Base-by-base conservation (phyloP, 2,329 filamentous ascomycete species). In the Arthrobotrys pseudoclavata region DNA sequence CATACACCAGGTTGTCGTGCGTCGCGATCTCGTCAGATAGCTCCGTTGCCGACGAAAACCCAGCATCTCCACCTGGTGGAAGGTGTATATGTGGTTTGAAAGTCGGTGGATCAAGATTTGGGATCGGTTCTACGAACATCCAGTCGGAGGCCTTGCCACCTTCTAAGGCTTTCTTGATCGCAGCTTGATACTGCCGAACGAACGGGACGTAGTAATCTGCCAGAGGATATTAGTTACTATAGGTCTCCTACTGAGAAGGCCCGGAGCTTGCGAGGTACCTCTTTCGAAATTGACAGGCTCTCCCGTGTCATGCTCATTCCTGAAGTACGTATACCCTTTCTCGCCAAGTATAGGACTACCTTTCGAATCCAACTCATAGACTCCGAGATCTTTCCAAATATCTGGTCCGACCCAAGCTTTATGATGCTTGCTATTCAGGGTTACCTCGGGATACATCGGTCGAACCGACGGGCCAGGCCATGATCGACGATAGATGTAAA, bases 171-270 rank as follows among this genome's bases (percentile, higher is more conserved):
- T 82, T 80, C 0, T 83, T 81, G 63, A 85, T 79, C 5, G 79
- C 79, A 13, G 77, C 71, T n/a, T 80, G 79, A 52, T 80, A 85
- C 15, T 81, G 82, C 1, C 83, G 79, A 4, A 85, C 78, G 40
- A 85, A 85, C 0, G 84, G 84, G 4, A 82, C 84, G 69, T 85
- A 85, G 68, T 82, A 85, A 79, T 85, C 84, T 74, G 15, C 18
- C 29, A 45, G 45, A n/a, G 42, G 7, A 3, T 50, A 10, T 45
- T 13, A 63, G 55, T 20, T 12, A 31, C 3, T 13, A 40, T 6
- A 18, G 2, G 24, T 15, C 4, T 9, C 24, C n/a, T 4, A 26
- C 1, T 9, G 22, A 15, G 7, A 40, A 26, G 2, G 2, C 5
- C 40, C 12, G 20, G 13, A 22, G 13, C 5, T 24, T 12, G 24